Evolutionary conservation across 2,329 filamentous ascomycete species (phyloP).

Genomic region (Ophiocordyceps unilateralis): DNA sequence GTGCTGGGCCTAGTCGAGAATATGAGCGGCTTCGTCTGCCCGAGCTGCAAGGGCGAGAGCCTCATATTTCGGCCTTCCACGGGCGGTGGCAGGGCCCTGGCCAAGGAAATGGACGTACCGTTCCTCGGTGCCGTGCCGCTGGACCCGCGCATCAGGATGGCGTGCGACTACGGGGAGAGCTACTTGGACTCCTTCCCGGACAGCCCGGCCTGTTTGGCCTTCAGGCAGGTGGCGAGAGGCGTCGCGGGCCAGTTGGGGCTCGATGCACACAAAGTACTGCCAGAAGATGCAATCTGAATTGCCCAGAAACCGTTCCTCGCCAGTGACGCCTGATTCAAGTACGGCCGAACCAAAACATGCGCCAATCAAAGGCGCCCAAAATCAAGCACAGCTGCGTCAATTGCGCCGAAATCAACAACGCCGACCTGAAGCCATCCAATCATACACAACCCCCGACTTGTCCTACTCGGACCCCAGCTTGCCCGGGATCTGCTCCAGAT

Average conservation of each 20-base stretch:
- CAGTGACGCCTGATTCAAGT: background rate
- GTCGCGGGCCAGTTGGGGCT: conserved; percentile 50
- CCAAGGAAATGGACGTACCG: conserved; percentile 71
- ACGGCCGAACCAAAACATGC: no score
- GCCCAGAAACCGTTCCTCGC: background rate
- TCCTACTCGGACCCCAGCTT: conserved; percentile 27
- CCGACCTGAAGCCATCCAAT: background rate
- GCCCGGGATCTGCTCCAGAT: conserved; percentile 64
- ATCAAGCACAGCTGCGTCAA: background rate
- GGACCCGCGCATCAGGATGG: conserved; percentile 88
- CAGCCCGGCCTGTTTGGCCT: conserved; percentile 71
- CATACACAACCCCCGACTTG: background rate
- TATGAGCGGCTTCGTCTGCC: conserved; percentile 95
- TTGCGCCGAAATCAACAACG: background rate
- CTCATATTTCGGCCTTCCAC: conserved; percentile 88
- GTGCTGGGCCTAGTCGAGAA: conserved; percentile 90
- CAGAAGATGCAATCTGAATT: conserved; percentile 12
- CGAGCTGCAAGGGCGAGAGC: conserved; percentile 64
- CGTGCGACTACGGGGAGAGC: conserved; percentile 93
- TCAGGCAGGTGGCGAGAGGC: conserved; percentile 62
- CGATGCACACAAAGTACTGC: conserved; percentile 34
- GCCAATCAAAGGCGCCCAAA: no score
- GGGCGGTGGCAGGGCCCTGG: conserved; percentile 65
- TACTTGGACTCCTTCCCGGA: conserved; percentile 91
- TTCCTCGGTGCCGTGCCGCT: conserved; percentile 83